phyloP scores from a whole-genome alignment of 768 basidiomycete species.

The Tephrocybe sp. region DNA sequence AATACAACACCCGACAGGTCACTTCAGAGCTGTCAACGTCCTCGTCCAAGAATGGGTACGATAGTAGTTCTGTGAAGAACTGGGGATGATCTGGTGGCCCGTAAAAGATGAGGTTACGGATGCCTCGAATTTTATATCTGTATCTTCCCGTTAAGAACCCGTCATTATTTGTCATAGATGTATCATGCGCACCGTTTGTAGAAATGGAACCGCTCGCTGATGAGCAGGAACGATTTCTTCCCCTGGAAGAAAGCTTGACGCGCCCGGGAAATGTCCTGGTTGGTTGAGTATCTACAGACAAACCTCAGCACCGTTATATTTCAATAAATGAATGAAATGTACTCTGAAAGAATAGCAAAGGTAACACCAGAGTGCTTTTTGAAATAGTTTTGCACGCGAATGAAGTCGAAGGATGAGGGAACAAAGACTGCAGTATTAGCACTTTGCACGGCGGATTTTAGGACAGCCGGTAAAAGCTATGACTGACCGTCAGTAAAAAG shows the following conservation, averaged over 20 bases:
- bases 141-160: not conserved
- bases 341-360: conserved; percentile 92
- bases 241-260: conserved; percentile 91
- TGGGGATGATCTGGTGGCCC: conserved; percentile 87
- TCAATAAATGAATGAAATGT: conserved; percentile 19
- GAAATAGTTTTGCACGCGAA: conserved; percentile 86
- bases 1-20: conserved; percentile 79
- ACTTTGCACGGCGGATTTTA: conserved; percentile 94
- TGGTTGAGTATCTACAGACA: conserved; percentile 76
- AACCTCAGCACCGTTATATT: not conserved
- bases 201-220: conserved; percentile 99
- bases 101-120: conserved; percentile 92
- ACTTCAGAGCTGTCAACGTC: conserved; percentile 87
- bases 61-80: conserved; percentile 89
- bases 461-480: conserved; percentile 75
- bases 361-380: conserved; percentile 68
- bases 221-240: conserved; percentile 80
- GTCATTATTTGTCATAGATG: no score
- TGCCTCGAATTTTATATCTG: conserved; percentile 92
- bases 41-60: conserved; percentile 88
- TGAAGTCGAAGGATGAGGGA: conserved; percentile 96
- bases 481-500: not conserved
- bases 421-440: conserved; percentile 86
- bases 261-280: conserved; percentile 92
- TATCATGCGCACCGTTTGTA: conserved; percentile 75